phyloP scores from a whole-genome alignment of 2,329 filamentous ascomycete species.

The Aspergillus quadrilineatus region DNA sequence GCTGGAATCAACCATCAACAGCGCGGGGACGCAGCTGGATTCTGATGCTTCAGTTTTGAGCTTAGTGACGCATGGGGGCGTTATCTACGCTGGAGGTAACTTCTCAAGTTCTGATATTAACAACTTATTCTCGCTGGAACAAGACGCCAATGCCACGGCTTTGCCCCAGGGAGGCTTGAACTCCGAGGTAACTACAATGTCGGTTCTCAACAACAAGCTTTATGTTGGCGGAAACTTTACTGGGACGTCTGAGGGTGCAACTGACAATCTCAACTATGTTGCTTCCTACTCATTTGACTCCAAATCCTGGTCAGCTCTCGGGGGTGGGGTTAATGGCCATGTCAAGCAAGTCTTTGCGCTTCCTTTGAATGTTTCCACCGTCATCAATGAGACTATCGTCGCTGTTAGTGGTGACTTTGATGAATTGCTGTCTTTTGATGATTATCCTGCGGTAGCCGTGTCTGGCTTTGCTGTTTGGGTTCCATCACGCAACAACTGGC shows the following conservation, averaged over 20 bases:
- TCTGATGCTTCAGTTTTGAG: conserved; percentile 66
- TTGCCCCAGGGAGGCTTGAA: conserved; percentile 74
- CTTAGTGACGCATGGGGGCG: conserved; percentile 64
- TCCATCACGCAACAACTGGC: conserved; percentile 79
- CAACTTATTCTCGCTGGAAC: conserved; percentile 74
- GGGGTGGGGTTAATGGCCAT: conserved; percentile 78
- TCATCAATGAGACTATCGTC: conserved; percentile 69
- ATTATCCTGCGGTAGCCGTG: conserved; percentile 60
- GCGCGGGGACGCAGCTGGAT: conserved; percentile 69
- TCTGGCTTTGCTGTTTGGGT: conserved; percentile 90
- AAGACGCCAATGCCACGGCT: conserved; percentile 59
- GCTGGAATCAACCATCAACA: conserved; percentile 70
- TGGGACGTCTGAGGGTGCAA: conserved; percentile 63
- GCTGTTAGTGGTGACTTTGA: conserved; percentile 79
- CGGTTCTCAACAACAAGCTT: conserved; percentile 63
- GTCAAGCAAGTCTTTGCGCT: conserved; percentile 75
- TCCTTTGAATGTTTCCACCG: conserved; percentile 71
- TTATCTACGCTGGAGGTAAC: conserved; percentile 77
- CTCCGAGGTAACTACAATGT: conserved; percentile 70
- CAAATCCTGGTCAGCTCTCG: conserved; percentile 74
- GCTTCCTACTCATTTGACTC: conserved; percentile 70
- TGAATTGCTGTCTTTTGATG: conserved; percentile 65
- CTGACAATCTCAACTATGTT: conserved; percentile 68
- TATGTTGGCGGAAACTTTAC: conserved; percentile 87
- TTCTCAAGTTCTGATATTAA: conserved; percentile 68